phyloP scores from a whole-genome alignment of 495 filamentous ascomycete species.

The Tuber indicum region DNA sequence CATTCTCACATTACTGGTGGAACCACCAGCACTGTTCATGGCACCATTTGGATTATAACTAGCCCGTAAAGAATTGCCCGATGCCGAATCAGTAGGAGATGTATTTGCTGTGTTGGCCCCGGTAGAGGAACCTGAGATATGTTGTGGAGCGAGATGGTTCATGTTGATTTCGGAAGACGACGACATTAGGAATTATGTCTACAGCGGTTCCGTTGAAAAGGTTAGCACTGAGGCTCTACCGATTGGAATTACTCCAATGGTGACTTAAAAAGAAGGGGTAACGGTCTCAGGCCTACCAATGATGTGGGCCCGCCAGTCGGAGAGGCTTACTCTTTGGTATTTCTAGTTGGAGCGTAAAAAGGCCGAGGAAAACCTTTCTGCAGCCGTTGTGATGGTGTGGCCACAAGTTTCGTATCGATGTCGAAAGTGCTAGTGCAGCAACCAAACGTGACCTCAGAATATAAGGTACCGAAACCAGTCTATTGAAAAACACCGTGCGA shows the following conservation, averaged over 20 bases:
- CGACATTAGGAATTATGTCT: constrained; percentile 81
- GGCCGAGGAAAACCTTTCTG: constrained; percentile 3
- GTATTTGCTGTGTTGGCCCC: constrained; percentile 60
- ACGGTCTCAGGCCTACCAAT: constrained; percentile 20
- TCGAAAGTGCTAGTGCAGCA: constrained; percentile 13
- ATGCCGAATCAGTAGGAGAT: constrained; percentile 75
- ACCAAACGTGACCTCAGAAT: constrained; percentile 1
- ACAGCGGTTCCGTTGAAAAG: neutral
- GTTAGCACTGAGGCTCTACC: constrained; percentile 11
- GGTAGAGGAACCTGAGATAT: constrained; percentile 70
- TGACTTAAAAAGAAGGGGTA: neutral
- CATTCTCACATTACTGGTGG: constrained; percentile 68
- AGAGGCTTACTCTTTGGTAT: constrained; percentile 32
- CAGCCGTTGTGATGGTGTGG: neutral
- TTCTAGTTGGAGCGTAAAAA: constrained; percentile 3
- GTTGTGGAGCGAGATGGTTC: constrained; percentile 58
- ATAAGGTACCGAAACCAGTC: constrained; percentile 27
- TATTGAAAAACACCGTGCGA: constrained; percentile 9
- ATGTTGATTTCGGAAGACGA: constrained; percentile 71
- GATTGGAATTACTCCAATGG: neutral
- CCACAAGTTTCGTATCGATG: constrained; percentile 11
- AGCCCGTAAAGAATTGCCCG: constrained; percentile 61
- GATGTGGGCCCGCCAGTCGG: constrained; percentile 39
- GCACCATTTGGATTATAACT: constrained; percentile 59
- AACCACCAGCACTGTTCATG: constrained; percentile 58